Conservation (phyloP, 257 asterid genomes). For the Capsicum rhomboideum region DNA sequence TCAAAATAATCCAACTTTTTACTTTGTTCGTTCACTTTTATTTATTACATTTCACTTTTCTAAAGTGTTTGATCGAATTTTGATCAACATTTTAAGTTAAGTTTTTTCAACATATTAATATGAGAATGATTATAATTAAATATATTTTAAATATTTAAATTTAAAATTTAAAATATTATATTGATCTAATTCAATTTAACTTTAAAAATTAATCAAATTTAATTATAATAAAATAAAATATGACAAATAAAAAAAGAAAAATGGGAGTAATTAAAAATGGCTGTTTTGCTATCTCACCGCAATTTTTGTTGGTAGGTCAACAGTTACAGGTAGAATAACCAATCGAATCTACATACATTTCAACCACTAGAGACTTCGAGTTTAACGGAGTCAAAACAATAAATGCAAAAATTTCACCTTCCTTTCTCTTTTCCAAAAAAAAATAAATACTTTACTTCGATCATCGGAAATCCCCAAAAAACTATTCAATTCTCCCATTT, state of each 20-base stretch:
- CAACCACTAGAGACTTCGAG: not conserved
- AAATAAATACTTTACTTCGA: not conserved
- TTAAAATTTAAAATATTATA: too few relatives aligned
- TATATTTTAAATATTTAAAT: too few relatives aligned
- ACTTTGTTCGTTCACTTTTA: not conserved
- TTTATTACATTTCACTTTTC: too few relatives aligned
- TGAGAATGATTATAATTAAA: too few relatives aligned
- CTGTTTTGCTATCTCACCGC: not conserved
- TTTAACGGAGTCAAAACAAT: not conserved
- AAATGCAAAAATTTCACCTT: not conserved
- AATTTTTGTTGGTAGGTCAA: not conserved
- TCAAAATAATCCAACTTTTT: not conserved
- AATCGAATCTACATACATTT: not conserved
- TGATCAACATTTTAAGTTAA: too few relatives aligned
- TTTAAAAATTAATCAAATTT: too few relatives aligned
- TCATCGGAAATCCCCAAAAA: not conserved
- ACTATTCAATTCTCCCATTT: not conserved
- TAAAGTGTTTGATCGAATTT: too few relatives aligned
- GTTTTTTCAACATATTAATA: too few relatives aligned
- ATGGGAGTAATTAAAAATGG: too few relatives aligned
- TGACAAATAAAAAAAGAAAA: too few relatives aligned
- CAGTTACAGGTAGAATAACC: not conserved
- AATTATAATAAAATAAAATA: too few relatives aligned
- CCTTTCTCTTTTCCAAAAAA: not conserved
- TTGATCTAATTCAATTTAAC: too few relatives aligned